phyloP scores from a whole-genome alignment of 2,329 filamentous ascomycete species.

The Xylariaceae sp. region DNA sequence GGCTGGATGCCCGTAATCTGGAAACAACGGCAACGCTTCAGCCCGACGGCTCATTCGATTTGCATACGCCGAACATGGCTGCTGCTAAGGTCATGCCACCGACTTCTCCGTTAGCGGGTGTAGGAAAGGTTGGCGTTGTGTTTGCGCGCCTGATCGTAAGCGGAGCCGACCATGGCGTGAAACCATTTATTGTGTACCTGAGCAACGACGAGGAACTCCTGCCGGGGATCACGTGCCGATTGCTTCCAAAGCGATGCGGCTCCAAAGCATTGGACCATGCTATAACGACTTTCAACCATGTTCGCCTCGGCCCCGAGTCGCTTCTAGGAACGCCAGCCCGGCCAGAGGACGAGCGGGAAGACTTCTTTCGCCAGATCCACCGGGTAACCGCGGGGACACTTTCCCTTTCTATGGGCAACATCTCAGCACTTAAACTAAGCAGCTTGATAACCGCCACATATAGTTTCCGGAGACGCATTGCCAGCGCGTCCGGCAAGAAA shows the following conservation, averaged over 20 bases:
- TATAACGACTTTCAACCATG: conserved; percentile 35
- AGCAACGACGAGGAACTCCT: conserved; percentile 27
- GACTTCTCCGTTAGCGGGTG: conserved; percentile 23
- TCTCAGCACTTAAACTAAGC: conserved; percentile 14
- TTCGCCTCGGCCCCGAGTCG: conserved; percentile 26
- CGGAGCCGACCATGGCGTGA: conserved; percentile 28
- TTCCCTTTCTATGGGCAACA: conserved; percentile 22
- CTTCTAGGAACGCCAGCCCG: conserved; percentile 28
- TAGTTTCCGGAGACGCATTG: conserved; percentile 19
- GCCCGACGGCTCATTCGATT: conserved; percentile 28
- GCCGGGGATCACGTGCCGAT: conserved; percentile 28
- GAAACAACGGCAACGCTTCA: conserved; percentile 37
- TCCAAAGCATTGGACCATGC: conserved; percentile 32
- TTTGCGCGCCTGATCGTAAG: conserved; percentile 33
- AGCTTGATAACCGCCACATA: conserved; percentile 25
- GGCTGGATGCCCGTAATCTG: conserved; percentile 38
- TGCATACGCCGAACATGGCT: conserved; percentile 28
- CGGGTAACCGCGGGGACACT: conserved; percentile 29
- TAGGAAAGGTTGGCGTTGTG: conserved; percentile 33
- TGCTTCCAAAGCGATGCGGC: conserved; percentile 30
- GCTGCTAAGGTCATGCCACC: conserved; percentile 35
- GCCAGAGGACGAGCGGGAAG: conserved; percentile 21
- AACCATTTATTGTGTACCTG: conserved; percentile 34
- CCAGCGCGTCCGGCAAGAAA: not conserved
- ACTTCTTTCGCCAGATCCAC: conserved; percentile 30